Percentiles rank a stretch among this genome's conserved stretches.
Conservation (phyloP, 768 basidiomycete species). For the Naganishia kalamii region DNA sequence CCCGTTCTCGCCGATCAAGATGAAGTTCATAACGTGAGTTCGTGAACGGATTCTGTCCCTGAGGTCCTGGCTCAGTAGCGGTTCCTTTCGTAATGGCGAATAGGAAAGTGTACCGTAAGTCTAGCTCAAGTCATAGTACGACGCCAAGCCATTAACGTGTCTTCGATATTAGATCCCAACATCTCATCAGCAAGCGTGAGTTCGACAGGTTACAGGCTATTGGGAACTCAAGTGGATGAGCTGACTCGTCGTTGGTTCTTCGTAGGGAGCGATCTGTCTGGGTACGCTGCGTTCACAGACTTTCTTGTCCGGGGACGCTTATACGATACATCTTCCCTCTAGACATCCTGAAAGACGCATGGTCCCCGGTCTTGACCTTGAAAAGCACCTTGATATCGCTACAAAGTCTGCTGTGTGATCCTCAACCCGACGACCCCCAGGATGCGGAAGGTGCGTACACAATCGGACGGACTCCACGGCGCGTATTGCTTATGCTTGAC, state of each 20-base stretch:
- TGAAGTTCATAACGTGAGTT: constrained; percentile 84
- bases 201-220: not conserved
- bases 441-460: constrained; percentile 65
- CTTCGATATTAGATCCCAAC: constrained; percentile 71
- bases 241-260: not conserved
- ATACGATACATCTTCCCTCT: constrained; percentile 45
- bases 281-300: constrained; percentile 54
- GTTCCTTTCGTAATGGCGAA: not conserved
- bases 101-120: constrained; percentile 13
- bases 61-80: not conserved
- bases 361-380: constrained; percentile 64
- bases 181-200: constrained; percentile 72
- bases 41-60: not conserved
- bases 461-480: not conserved
- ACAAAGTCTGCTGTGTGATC: constrained; percentile 84
- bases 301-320: not conserved
- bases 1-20: constrained; percentile 77
- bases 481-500: not conserved
- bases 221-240: too few species aligned
- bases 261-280: constrained; percentile 78
- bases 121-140: not conserved
- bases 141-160: constrained; percentile 54
- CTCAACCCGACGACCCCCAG: constrained; percentile 93
- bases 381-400: constrained; percentile 93
- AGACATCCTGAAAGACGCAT: constrained; percentile 57